A percentile compares a stretch with the other conserved stretches of the same genome.
These are phyloP conservation scores for Beauveria caledonica DNA, from an alignment of 2,329 filamentous ascomycete species.

Conservation along the genomic window DNA sequence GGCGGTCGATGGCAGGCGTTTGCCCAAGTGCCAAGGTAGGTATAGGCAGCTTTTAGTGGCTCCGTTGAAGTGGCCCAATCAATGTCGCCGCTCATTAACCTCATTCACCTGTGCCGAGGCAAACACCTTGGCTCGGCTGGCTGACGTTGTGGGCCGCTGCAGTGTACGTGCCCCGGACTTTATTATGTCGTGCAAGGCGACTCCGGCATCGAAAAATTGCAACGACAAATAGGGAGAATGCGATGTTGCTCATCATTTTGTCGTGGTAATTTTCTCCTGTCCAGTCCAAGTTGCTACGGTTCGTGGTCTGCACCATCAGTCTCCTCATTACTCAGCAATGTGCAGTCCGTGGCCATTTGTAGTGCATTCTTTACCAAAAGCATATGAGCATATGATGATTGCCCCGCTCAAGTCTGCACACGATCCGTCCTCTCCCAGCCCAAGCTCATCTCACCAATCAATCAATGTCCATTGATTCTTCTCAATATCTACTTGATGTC, in stretches of 20 bases:
- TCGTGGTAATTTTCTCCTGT: not conserved
- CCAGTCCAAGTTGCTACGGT: not conserved
- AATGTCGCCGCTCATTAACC: not conserved
- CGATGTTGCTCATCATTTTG: too few relatives aligned
- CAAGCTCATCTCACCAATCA: too few relatives aligned
- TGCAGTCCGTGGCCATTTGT: not conserved
- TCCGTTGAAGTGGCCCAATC: not conserved
- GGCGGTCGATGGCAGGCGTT: not conserved
- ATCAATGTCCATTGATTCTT: not conserved
- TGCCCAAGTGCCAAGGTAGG: not conserved
- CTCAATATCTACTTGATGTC: not conserved
- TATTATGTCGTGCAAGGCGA: not conserved
- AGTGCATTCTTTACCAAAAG: not conserved
- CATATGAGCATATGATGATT: not conserved
- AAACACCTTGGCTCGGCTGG: not conserved
- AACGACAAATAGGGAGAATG: not conserved
- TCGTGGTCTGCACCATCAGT: not conserved
- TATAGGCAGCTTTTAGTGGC: too few relatives aligned
- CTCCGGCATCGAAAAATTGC: not conserved
- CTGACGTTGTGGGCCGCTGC: not conserved
- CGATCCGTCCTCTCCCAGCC: not conserved
- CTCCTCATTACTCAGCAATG: not conserved
- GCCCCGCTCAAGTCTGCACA: not conserved
- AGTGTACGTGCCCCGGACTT: not conserved
- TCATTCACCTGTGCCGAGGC: constrained; percentile 5